phyloP scores from a whole-genome alignment of 2,329 filamentous ascomycete genomes.

The Colletotrichum musicola region DNA sequence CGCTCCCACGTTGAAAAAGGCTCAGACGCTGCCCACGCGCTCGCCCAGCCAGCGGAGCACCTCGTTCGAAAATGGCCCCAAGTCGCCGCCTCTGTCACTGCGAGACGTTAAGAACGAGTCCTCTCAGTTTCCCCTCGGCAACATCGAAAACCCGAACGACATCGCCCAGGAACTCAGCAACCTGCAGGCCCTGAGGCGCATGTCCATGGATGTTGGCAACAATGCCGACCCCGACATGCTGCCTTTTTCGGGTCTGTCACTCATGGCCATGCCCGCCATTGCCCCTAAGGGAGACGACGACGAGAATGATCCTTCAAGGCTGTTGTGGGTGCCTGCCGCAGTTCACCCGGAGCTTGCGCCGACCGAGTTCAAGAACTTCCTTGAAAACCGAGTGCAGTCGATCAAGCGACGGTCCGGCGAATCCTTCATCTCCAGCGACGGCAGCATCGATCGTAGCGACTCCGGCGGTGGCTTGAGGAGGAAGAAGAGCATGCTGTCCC shows the following conservation, averaged over 20 bases:
- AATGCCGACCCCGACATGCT: conserved; percentile 80
- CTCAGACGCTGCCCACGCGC: conserved; percentile 56
- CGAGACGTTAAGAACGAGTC: conserved; percentile 72
- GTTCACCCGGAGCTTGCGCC: conserved; percentile 95
- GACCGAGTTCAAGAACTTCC: conserved; percentile 95
- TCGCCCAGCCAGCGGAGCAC: conserved; percentile 56
- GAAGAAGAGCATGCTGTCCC: conserved; percentile 96
- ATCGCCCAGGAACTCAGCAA: conserved; percentile 95
- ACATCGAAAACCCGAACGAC: conserved; percentile 89
- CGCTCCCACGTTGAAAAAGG: conserved; percentile 54
- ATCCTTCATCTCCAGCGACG: conserved; percentile 70
- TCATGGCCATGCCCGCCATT: conserved; percentile 78
- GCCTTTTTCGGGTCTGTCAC: conserved; percentile 73
- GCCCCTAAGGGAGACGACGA: conserved; percentile 81
- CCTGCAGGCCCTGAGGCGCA: conserved; percentile 86
- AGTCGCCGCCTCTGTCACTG: conserved; percentile 66
- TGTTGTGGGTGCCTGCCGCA: conserved; percentile 96
- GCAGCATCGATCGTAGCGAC: conserved; percentile 63
- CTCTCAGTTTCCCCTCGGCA: conserved; percentile 85
- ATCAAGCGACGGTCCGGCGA: conserved; percentile 88
- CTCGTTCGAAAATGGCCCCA: conserved; percentile 56
- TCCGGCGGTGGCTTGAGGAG: conserved; percentile 75
- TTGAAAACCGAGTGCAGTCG: conserved; percentile 91
- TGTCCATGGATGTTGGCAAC: conserved; percentile 94
- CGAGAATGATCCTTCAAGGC: conserved; percentile 86